Percentiles rank a stretch among this genome's conserved stretches.
Evolutionary conservation across 2,329 filamentous ascomycete genomes (phyloP).

Genomic region (Stemphylium beticola): DNA sequence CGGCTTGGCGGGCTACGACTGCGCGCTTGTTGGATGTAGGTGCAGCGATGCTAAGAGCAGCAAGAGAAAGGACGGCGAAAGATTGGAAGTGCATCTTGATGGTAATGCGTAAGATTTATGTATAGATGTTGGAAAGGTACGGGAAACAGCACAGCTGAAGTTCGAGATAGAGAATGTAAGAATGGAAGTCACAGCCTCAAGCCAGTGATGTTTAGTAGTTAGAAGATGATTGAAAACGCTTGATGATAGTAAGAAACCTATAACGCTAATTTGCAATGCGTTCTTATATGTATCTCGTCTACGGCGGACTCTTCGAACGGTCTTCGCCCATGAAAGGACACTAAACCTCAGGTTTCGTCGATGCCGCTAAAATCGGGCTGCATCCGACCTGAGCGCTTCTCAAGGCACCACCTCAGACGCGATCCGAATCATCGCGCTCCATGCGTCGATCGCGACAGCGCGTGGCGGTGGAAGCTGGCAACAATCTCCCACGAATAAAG

Average conservation of each 20-base stretch:
- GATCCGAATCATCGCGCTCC: slow-evolving; percentile 16
- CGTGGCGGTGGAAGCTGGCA: background rate
- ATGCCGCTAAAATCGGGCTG: slow-evolving; percentile 13
- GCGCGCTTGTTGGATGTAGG: slow-evolving; percentile 28
- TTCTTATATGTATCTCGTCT: slow-evolving; percentile 14
- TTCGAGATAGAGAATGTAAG: slow-evolving; percentile 15
- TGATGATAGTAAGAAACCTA: slow-evolving; percentile 29
- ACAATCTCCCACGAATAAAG: slow-evolving; percentile 22
- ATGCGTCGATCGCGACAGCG: slow-evolving; percentile 14
- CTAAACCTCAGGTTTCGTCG: slow-evolving; percentile 12
- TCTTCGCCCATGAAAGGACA: background rate
- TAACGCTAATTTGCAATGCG: slow-evolving; percentile 10
- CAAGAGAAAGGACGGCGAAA: slow-evolving; percentile 34
- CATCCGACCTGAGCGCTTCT: slow-evolving; percentile 3
- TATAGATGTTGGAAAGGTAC: slow-evolving; percentile 2
- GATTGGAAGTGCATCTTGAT: slow-evolving; percentile 40
- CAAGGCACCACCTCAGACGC: slow-evolving; percentile 18
- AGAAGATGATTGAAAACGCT: slow-evolving; percentile 20
- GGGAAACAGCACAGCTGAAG: slow-evolving; percentile 37
- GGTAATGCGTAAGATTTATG: background rate
- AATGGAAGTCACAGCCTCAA: slow-evolving; percentile 37
- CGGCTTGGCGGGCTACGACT: slow-evolving; percentile 28
- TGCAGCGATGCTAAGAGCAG: slow-evolving; percentile 33
- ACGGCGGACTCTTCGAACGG: background rate
- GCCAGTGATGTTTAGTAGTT: slow-evolving; percentile 22